Percentiles rank a stretch among this genome's conserved stretches.
Conservation (phyloP, 108 stramenopile species). For the Mayamaea pseudoterrestris region DNA sequence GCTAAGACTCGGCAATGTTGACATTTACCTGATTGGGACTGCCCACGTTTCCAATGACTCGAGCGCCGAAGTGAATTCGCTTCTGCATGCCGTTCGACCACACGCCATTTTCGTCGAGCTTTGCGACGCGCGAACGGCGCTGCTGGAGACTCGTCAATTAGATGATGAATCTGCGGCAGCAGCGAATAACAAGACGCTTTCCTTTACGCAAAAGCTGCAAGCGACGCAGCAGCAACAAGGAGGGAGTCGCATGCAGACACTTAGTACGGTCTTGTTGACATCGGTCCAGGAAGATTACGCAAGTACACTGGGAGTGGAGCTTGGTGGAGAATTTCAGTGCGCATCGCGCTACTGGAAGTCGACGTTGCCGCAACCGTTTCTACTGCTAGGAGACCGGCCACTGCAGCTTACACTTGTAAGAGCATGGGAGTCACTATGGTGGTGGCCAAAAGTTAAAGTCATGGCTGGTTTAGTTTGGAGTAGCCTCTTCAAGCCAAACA, state of each 20-base stretch:
- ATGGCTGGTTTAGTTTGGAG: slow-evolving; percentile 49
- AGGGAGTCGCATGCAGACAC: slow-evolving; percentile 14
- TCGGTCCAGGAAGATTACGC: slow-evolving; percentile 74
- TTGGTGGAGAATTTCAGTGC: slow-evolving; percentile 68
- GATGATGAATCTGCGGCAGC: slow-evolving; percentile 1
- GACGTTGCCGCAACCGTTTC: slow-evolving; percentile 6
- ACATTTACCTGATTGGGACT: slow-evolving; percentile 65
- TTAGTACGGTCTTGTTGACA: slow-evolving; percentile 31
- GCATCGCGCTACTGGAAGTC: slow-evolving; percentile 46
- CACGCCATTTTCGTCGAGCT: slow-evolving; percentile 68
- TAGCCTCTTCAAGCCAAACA: slow-evolving; percentile 49
- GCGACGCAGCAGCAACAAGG: slow-evolving; percentile 6
- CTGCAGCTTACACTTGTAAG: slow-evolving; percentile 49
- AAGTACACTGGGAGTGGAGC: slow-evolving; percentile 57
- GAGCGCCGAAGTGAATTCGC: slow-evolving; percentile 40
- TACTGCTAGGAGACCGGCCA: slow-evolving; percentile 76
- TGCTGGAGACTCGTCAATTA: slow-evolving; percentile 19
- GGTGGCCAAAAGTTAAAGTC: slow-evolving; percentile 60
- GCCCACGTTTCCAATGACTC: slow-evolving; percentile 73
- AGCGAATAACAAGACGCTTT: slow-evolving; percentile 8
- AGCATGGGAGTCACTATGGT: slow-evolving; percentile 64
- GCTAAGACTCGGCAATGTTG: slow-evolving; percentile 1
- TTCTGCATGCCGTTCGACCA: slow-evolving; percentile 54
- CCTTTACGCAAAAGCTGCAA: slow-evolving; percentile 12
- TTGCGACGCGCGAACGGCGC: slow-evolving; percentile 57